Conservation (phyloP, 202 grass and related monocot genomes). For the Digitaria exilis region DNA sequence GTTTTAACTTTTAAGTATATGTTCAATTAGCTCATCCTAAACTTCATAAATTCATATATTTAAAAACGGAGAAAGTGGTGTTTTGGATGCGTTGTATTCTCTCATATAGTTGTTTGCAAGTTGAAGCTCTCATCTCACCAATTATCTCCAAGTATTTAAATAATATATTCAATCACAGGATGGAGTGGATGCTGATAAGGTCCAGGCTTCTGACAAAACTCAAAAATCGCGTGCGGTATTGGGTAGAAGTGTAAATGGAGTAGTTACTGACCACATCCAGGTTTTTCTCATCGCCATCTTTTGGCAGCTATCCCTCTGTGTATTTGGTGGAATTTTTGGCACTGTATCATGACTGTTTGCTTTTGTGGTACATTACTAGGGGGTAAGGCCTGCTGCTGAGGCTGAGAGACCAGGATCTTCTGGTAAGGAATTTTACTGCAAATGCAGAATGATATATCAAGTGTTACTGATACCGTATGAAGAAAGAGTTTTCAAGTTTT, state of each 20-base stretch:
- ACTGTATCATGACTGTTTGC: constrained; percentile 1
- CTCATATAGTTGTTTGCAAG: neutral
- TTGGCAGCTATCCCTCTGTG: neutral
- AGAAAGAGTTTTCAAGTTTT: neutral
- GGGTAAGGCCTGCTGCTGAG: constrained; percentile 62
- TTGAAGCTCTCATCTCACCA: neutral
- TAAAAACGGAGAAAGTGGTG: neutral
- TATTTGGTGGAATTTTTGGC: neutral
- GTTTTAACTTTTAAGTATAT: neutral
- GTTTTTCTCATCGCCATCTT: constrained; percentile 44
- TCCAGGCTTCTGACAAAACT: constrained; percentile 70
- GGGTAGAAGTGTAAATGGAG: constrained; percentile 88
- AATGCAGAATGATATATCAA: constrained; percentile 17
- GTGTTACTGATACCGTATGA: neutral
- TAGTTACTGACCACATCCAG: constrained; percentile 78
- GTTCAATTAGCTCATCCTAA: no score
- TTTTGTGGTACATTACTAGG: constrained; percentile 47
- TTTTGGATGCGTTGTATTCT: neutral
- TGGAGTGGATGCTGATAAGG: constrained; percentile 72
- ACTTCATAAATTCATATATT: no score
- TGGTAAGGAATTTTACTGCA: constrained; percentile 59
- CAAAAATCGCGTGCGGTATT: constrained; percentile 68
- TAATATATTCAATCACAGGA: constrained; percentile 48
- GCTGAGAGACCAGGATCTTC: constrained; percentile 84
- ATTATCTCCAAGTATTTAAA: constrained; percentile 20